These are phyloP conservation scores for Amanita subjunquillea DNA, from an alignment of 768 basidiomycete species.

Conservation along the genomic window DNA sequence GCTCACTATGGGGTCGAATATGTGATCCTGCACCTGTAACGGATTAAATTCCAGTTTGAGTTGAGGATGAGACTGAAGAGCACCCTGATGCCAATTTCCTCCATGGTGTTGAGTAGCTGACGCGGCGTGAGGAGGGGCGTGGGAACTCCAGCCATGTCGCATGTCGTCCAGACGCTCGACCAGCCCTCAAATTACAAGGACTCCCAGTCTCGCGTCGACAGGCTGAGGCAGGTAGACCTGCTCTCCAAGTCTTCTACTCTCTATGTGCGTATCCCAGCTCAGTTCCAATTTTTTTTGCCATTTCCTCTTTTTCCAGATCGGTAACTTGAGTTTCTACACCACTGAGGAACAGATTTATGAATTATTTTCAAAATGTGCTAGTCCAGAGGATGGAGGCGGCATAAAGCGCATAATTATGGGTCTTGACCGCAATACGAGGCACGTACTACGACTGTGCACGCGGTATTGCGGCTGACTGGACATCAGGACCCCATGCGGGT, in stretches of 20 bases:
- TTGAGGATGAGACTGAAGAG: conserved; percentile 53
- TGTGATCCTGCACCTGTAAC: conserved; percentile 57
- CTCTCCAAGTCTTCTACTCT: conserved; percentile 80
- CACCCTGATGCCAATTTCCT: conserved; percentile 82
- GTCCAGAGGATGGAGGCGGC: conserved; percentile 77
- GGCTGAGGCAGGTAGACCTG: conserved; percentile 69
- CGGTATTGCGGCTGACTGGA: conserved; percentile 9
- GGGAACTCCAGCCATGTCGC: conserved; percentile 57
- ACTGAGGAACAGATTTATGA: conserved; percentile 96
- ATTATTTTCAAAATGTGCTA: conserved; percentile 84
- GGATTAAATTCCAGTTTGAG: neutral
- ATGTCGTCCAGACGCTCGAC: conserved; percentile 78
- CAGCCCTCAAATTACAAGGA: conserved; percentile 97
- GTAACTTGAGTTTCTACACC: conserved; percentile 89
- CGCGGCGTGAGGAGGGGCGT: conserved; percentile 39
- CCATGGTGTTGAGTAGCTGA: conserved; percentile 52
- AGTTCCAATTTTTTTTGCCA: conserved; percentile 5
- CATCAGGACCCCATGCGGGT: conserved; percentile 79
- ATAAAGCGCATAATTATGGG: conserved; percentile 96
- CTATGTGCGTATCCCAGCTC: conserved; percentile 54
- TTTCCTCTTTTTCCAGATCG: conserved; percentile 42
- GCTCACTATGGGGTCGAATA: conserved; percentile 77
- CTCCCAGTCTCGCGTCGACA: conserved; percentile 75
- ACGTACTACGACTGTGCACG: conserved; percentile 8
- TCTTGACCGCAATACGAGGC: conserved; percentile 83